Base-by-base conservation (phyloP, 2,329 filamentous ascomycete species). In the Ceratocystis variospora region DNA sequence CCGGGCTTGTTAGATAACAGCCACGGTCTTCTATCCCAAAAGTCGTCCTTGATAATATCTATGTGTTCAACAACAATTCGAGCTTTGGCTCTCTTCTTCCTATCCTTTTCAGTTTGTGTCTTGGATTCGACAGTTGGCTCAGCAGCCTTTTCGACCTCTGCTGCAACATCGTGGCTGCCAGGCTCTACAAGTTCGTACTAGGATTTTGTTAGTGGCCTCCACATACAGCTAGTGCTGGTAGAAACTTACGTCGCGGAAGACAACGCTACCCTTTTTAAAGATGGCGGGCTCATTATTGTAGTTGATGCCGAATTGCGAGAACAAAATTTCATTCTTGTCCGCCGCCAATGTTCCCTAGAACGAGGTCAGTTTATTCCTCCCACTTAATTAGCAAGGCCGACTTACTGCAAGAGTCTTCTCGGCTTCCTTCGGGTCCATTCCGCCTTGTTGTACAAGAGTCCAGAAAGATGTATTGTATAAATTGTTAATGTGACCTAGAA, bases 401-500 rank as follows among this genome's bases (percentile, higher is more conserved):
- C 79, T 70, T 74, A 89, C 88, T 71, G 89, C 86, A 57, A 99
- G 81, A 68, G 84, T 83, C 72, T 87, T 83, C 74, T 97, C 93
- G 0, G 94, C 94, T 67, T 90, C 87, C 63, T 86, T 87, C 37
- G 85, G 83, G 64, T 83, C 86, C 78, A 94, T 82, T 0, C 87
- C 88, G 1, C 89, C 92, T 61, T 84, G 79, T 69, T 90, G 84
- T 25, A 97, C 87, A 71, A 99, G 79, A 0, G 87, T 80, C 94
- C 94, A 99, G 75, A 97, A 97, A 0, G 90, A 90, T 0, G 94
- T 99, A 74, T 99, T 99, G 76, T 96, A 99, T 3, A 99, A 82
- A 72, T 99, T 99, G 75, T 99, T 99, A 71, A 99, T 96, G 74
- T 99, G 94, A 70, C 89, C 89, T 93, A 46, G 46, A 33, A 68